Evolutionary conservation across 73 alveolate species (phyloP), one percentile per base, ranked within the genome.

Genomic region (Blepharisma stoltei): DNA sequence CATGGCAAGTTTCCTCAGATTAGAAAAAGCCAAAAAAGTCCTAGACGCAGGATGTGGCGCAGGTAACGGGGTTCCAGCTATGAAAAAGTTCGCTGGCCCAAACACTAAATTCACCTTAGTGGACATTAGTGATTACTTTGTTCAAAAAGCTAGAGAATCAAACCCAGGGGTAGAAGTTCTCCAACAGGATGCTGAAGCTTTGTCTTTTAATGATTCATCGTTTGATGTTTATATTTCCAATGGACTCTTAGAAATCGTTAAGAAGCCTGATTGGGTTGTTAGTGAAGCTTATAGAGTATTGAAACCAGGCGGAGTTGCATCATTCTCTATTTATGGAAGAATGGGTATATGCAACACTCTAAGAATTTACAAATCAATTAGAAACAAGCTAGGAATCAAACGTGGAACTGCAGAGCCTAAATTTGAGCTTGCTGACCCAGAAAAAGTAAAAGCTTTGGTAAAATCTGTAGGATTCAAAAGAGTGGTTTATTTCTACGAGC

Each of bases 301-400:
- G 46, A 60, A 25, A 25, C 46, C 73, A 14, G 73, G 73, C 14
- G 73, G 73, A 9, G 18, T 14, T 14, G 73, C 73, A 14, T n/a
- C 73, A 8, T 60, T 60, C 23, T 18, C 48, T 60, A n/a, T 60
- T 60, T 60, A 60, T 60, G 73, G 73, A n/a, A 60, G 73, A 38
- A 60, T 60, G 73, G 73, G 73, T n/a, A 60, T 60, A 0, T 60
- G 73, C 73, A 60, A 60, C 23, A 38, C 23, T 5, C 5, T 60
- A 25, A 60, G 73, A 38, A 60, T 60, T 60, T 60, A 60, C 23
- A 60, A 25, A 38, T 14, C 18, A 18, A 60, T 60, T 2, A 25
- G 49, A 11, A 60, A 60, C 73, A 20, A n/a, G 18, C 46, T 60
- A 0, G 23, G 73, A 60, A n/a, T 60, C 23, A 38, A 60, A 60